Conservation (phyloP, 1,139 yeast genomes). For the Hansenula sp. region DNA sequence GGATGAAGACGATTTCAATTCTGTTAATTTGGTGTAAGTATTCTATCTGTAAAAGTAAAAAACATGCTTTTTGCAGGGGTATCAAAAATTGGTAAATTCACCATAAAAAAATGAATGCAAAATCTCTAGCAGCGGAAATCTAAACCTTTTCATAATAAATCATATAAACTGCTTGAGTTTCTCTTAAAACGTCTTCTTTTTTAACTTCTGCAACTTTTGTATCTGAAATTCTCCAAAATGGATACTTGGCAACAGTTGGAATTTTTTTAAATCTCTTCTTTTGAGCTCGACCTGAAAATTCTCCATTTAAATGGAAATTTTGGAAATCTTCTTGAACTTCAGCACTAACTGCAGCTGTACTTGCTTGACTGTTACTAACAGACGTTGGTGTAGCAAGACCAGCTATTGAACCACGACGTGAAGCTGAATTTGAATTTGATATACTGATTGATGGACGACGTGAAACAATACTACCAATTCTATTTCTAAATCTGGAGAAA, state of each 20-base stretch:
- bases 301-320: not conserved
- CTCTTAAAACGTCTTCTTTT: slow-evolving; percentile 56
- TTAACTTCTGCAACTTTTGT: slow-evolving; percentile 61
- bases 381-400: not conserved
- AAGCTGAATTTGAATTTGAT: not conserved
- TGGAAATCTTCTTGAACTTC: not conserved
- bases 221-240: slow-evolving; percentile 89
- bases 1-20: no score
- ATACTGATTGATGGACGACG: slow-evolving; percentile 18
- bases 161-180: slow-evolving; percentile 75
- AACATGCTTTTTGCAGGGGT: no score
- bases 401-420: slow-evolving; percentile 15
- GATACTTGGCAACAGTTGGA: slow-evolving; percentile 49
- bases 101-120: no score
- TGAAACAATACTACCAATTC: slow-evolving; percentile 20
- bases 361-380: not conserved
- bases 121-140: not conserved
- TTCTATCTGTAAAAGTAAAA: no score
- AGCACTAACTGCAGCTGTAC: not conserved
- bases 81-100: no score
- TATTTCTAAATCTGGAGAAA: slow-evolving; percentile 16
- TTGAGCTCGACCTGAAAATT: not conserved
- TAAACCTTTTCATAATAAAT: slow-evolving; percentile 58
- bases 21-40: not conserved
- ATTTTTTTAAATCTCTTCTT: slow-evolving; percentile 33